phyloP scores from a whole-genome alignment of 2,329 filamentous ascomycete species.

The Cordyceps militaris region DNA sequence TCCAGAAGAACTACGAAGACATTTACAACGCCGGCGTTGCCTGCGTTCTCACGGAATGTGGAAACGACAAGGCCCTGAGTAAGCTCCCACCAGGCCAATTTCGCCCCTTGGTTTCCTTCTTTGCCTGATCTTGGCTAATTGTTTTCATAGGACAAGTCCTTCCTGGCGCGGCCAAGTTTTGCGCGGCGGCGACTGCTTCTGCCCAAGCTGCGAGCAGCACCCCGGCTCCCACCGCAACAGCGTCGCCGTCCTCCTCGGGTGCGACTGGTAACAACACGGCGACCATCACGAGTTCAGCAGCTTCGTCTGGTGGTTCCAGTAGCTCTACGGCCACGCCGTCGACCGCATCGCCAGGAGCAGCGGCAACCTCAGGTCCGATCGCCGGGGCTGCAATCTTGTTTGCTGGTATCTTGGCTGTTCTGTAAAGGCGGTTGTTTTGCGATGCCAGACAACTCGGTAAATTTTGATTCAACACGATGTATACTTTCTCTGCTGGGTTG shows the following conservation, averaged over 20 bases:
- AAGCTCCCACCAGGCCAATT: conserved; percentile 12
- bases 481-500: no score
- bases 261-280: background rate
- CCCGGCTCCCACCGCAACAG: conserved; percentile 8
- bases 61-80: conserved; percentile 22
- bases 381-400: conserved; percentile 1
- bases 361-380: background rate
- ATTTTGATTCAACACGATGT: background rate
- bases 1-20: conserved; percentile 22
- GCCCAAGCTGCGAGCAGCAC: background rate
- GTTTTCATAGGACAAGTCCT: conserved; percentile 13
- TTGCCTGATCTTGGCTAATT: background rate
- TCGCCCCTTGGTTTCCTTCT: background rate
- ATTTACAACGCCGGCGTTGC: conserved; percentile 21
- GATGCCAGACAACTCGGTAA: background rate
- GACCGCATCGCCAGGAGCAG: background rate
- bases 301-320: background rate
- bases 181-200: conserved; percentile 13
- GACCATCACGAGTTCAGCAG: background rate
- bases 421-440: background rate
- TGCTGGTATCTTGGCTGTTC: conserved; percentile 4
- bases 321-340: background rate
- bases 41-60: conserved; percentile 24
- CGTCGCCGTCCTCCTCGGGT: background rate
- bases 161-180: conserved; percentile 16